Conservation (phyloP, 1,139 yeast species). For the Wickerhamomyces sp. region DNA sequence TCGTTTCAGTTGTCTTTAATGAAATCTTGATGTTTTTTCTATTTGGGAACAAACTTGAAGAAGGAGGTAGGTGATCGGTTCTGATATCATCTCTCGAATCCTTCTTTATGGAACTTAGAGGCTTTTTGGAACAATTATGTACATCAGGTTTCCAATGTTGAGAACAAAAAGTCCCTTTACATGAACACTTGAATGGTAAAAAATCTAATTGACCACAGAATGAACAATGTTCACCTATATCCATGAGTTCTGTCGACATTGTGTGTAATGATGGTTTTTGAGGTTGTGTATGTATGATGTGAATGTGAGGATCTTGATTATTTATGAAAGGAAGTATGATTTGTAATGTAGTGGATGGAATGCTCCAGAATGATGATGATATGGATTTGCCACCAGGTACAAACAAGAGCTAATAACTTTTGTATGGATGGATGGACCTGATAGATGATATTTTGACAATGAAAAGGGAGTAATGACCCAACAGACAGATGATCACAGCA, state of each 20-base stretch:
- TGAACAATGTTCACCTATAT: constrained; percentile 65
- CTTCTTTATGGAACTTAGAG: constrained; percentile 6
- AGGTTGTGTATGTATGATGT: too few species aligned
- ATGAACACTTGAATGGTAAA: constrained; percentile 63
- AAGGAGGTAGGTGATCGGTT: constrained; percentile 19
- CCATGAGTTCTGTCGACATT: constrained; percentile 43
- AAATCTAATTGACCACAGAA: constrained; percentile 64
- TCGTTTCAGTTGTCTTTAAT: constrained; percentile 16
- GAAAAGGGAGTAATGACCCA: neutral
- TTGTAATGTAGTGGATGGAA: neutral
- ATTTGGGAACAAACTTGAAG: constrained; percentile 54
- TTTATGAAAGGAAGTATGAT: neutral
- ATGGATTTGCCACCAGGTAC: too few species aligned
- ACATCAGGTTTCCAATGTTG: constrained; percentile 46
- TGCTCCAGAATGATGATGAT: neutral
- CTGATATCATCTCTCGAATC: constrained; percentile 12
- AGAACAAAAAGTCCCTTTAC: constrained; percentile 53
- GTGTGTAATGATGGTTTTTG: too few species aligned
- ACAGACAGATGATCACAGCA: too few species aligned
- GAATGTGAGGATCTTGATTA: too few species aligned
- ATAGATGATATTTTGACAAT: neutral
- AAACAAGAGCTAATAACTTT: too few species aligned
- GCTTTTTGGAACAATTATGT: constrained; percentile 36
- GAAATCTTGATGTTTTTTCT: constrained; percentile 41
- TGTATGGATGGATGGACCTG: too few species aligned